Percentiles rank a stretch among this genome's conserved stretches.
phyloP scores from a whole-genome alignment of 805 yeast genomes.

The Starmerella bombicola region DNA sequence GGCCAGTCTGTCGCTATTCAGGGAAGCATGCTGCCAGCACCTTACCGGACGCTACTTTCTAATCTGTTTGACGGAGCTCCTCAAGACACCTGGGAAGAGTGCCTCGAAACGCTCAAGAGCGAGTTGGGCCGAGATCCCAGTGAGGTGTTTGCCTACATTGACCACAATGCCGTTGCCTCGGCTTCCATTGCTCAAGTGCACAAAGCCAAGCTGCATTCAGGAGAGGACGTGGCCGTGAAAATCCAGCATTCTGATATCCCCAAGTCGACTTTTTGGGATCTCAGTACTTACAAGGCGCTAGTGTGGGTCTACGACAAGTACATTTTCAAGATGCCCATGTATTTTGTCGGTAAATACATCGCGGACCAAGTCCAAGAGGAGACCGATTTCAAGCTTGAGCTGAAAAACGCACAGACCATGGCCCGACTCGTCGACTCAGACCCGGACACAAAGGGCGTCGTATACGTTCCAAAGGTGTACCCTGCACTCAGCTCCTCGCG shows the following conservation, averaged over 20 bases:
- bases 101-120: conserved; percentile 24
- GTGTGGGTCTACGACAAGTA: conserved; percentile 40
- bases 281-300: conserved; percentile 42
- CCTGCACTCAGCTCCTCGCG: conserved; percentile 36
- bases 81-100: conserved; percentile 36
- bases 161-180: conserved; percentile 53
- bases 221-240: conserved; percentile 77
- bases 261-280: conserved; percentile 49
- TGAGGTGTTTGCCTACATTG: conserved; percentile 38
- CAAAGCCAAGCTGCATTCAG: conserved; percentile 49
- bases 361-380: conserved; percentile 48
- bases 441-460: conserved; percentile 26
- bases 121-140: conserved; percentile 35
- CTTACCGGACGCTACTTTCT: conserved; percentile 46
- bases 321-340: conserved; percentile 53
- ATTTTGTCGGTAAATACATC: conserved; percentile 44
- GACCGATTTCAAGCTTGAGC: conserved; percentile 48
- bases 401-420: conserved; percentile 39
- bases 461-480: conserved; percentile 47
- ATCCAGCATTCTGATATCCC: conserved; percentile 64
- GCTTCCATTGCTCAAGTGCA: conserved; percentile 94
- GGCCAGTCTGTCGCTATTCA: conserved; percentile 77
- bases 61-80: conserved; percentile 60
- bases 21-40: conserved; percentile 52
- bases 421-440: conserved; percentile 30